Evolutionary conservation across 2,329 filamentous ascomycete species (phyloP), one percentile per base, ranked within the genome.

Genomic region (Xylariaceae sp.): DNA sequence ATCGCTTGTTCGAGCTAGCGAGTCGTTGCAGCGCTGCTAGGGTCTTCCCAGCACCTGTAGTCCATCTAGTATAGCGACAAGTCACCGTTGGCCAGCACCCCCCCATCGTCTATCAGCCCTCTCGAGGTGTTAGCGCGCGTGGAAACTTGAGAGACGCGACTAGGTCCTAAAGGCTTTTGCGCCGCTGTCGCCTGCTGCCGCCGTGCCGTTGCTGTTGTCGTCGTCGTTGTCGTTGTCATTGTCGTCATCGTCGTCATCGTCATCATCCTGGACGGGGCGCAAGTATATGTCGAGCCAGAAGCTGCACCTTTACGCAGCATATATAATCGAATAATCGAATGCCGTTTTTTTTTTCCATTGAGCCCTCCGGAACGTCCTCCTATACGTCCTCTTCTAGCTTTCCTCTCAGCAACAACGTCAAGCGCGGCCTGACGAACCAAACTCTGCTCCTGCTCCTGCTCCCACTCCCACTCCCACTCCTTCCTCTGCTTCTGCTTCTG

Each of bases 1-100:
- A 68, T 68, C 70, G 71, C 70, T 70, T 72, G 67, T 72, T 37
- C 67, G 70, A 68, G 66, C 67, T 67, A 64, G 65, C 70, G 66
- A 64, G 64, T 67, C 67, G 64, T 64, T 69, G 67, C 70, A 70
- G 68, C 62, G 56, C 56, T 65, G 60, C 72, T 64, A 65, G 72
- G 73, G 71, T 74, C 65, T 63, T 71, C 72, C 73, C 65, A 68
- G 73, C 68, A 71, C 55, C 42, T 53, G 46, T 60, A 65, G 63
- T 62, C 35, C 35, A 11, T 11, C 56, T 45, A 45, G 43, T 6
- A 29, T 30, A 45, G 43, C 29, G 43, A 66, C 62, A 62, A 19
- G 19, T 19, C 19, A 62, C 62, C 62, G 65, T 67, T 68, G 64
- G 60, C 61, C 63, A 64, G 55, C 61, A 57, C 58, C 60, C 60